Conservation (phyloP, 176 grass and related monocot species). For the Eragrostis curvula region DNA sequence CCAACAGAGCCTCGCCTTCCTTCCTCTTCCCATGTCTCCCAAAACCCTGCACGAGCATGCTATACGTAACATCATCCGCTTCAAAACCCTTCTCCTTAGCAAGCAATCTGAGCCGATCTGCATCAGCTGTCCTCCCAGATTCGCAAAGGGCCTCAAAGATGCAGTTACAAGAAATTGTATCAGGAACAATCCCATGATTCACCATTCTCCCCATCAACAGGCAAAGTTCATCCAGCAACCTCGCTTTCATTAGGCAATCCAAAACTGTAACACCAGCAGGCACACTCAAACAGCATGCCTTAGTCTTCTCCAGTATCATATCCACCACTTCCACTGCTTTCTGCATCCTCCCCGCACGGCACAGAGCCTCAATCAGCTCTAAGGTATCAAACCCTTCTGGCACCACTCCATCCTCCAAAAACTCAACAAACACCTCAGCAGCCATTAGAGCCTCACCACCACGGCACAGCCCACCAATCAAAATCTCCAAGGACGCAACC, state of each 20-base stretch:
- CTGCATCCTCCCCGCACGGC: constrained; percentile 41
- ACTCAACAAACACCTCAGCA: constrained; percentile 56
- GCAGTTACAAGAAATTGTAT: constrained; percentile 64
- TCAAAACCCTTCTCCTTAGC: constrained; percentile 65
- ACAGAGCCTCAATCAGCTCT: constrained; percentile 57
- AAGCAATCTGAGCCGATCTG: constrained; percentile 50
- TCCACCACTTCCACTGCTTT: constrained; percentile 62
- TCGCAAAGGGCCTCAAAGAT: constrained; percentile 71
- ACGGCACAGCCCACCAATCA: constrained; percentile 61
- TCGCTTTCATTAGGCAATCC: constrained; percentile 51
- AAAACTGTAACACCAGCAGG: constrained; percentile 61
- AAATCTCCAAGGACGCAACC: constrained; percentile 63
- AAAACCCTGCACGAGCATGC: constrained; percentile 73
- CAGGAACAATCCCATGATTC: constrained; percentile 54
- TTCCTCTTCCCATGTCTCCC: constrained; percentile 64
- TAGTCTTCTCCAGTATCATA: constrained; percentile 53
- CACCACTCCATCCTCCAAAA: constrained; percentile 46
- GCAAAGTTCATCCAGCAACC: constrained; percentile 52
- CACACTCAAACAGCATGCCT: constrained; percentile 40
- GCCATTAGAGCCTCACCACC: constrained; percentile 49
- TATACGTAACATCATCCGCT: constrained; percentile 53
- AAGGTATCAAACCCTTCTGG: constrained; percentile 74
- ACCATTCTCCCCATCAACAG: constrained; percentile 62
- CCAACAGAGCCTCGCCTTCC: constrained; percentile 66
- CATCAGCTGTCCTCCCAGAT: constrained; percentile 54